Base-by-base conservation (phyloP, 1,284 basidiomycete genomes). In the Cryptococcus hybrid region DNA sequence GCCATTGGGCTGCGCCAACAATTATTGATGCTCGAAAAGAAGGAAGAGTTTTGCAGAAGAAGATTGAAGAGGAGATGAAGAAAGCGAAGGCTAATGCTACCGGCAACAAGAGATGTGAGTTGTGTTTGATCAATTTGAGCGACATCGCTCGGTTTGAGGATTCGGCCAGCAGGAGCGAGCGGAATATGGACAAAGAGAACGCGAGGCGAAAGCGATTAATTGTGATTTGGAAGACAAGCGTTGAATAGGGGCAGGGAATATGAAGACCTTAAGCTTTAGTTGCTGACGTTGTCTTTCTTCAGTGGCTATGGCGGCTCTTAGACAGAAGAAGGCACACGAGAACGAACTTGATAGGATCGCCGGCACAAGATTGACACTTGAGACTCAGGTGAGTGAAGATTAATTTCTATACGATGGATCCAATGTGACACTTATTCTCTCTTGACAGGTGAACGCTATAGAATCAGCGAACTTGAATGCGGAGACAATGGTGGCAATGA, bases 391-490 rank as follows among this genome's bases (percentile, higher is more conserved):
- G 36, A 59, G 65, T 66, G 3, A 3, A 24, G 30, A 30, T 30
- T 30, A 30, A 30, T 30, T 30, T 30, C 30, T 18, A 30, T 30
- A 4, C 3, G 30, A 3, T 4, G 30, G 30, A 43, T 43, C 13
- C 2, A 12, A 9, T 11, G 12, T 30, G 30, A 30, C 30, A 4
- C 13, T 51, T 36, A 51, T 40, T 52, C 61, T n/a, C 13, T 4
- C 12, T 13, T 37, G 12, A 4, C 62, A 82, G 81, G 82, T 99
- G 62, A 95, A 96, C 79, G 95, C 95, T 37, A 86, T 99, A 57
- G 96, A 99, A 79, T 92, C 90, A 18, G 96, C 96, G 51, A 99
- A 98, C 81, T 85, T 99, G 80, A 99, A 99, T 79, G 88, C 92
- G 71, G 94, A 98, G 83, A 98, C 93, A 36, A 94, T 99, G 90